phyloP scores from a whole-genome alignment of 805 yeast species.

The Starmerella stellata region DNA sequence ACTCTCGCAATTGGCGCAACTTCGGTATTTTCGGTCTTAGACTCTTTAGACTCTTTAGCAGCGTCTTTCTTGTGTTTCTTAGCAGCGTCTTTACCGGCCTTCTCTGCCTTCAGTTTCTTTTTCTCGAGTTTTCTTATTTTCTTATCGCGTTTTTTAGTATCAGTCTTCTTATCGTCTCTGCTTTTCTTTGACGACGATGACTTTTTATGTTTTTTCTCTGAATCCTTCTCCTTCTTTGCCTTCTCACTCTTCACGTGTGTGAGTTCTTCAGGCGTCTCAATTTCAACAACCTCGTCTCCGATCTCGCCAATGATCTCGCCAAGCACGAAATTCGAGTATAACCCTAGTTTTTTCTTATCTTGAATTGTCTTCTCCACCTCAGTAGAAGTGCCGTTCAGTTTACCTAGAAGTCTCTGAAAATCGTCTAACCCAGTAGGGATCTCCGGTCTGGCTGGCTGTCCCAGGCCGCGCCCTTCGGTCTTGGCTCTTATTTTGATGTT shows the following conservation, averaged over 20 bases:
- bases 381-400: constrained; percentile 68
- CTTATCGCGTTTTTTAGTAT: constrained; percentile 10
- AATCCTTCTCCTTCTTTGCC: constrained; percentile 17
- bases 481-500: constrained; percentile 72
- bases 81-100: constrained; percentile 20
- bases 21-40: neutral
- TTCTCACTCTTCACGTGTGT: constrained; percentile 19
- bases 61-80: constrained; percentile 17
- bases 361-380: constrained; percentile 33
- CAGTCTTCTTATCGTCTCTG: constrained; percentile 15
- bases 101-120: constrained; percentile 19
- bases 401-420: constrained; percentile 75
- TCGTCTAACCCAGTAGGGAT: constrained; percentile 86
- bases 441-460: constrained; percentile 52
- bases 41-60: neutral
- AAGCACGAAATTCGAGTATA: constrained; percentile 67
- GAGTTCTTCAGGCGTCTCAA: constrained; percentile 14
- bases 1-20: neutral
- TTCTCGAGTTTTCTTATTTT: constrained; percentile 17
- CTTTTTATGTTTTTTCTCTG: constrained; percentile 13
- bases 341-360: constrained; percentile 49
- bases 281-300: constrained; percentile 38
- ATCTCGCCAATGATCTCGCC: constrained; percentile 75
- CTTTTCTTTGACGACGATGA: no score
- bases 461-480: constrained; percentile 71